These are phyloP conservation scores for Anastatica hierochuntica DNA, from an alignment of 345 rosid genomes.

Conservation along the genomic window DNA sequence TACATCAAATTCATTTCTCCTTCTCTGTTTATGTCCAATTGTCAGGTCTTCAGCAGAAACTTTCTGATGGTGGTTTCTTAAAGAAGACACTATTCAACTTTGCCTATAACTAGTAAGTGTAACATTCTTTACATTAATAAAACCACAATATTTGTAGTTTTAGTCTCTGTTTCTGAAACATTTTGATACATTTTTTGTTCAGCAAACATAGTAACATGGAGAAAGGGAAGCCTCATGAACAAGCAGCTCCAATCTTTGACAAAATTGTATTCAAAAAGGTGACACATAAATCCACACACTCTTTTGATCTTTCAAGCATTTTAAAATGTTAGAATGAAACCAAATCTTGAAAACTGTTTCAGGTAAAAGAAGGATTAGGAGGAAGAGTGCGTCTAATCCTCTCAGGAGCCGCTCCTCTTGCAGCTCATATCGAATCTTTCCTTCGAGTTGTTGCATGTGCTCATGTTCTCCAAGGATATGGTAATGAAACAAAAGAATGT, in stretches of 20 bases:
- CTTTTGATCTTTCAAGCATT: neutral
- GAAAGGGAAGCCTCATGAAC: conserved; percentile 48
- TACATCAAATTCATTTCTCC: neutral
- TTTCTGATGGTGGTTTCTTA: conserved; percentile 55
- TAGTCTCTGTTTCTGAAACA: conserved; percentile 1
- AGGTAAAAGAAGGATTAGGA: conserved; percentile 92
- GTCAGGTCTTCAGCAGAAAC: conserved; percentile 62
- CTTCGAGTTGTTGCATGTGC: conserved; percentile 92
- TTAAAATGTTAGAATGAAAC: neutral
- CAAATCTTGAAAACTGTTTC: conserved; percentile 12
- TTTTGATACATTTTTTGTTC: conserved; percentile 6
- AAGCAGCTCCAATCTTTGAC: conserved; percentile 83
- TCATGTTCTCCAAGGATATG: conserved; percentile 98
- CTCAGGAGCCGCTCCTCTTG: conserved; percentile 94
- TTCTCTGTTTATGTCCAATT: neutral
- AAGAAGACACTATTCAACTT: conserved; percentile 53
- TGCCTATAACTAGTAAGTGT: conserved; percentile 70
- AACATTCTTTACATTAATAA: neutral
- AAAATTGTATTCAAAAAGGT: conserved; percentile 88
- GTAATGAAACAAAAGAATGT: conserved; percentile 30
- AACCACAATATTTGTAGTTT: neutral
- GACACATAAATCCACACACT: neutral
- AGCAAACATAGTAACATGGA: conserved; percentile 64
- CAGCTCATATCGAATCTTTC: conserved; percentile 77
- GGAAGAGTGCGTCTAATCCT: conserved; percentile 83